A percentile compares a stretch with the other conserved stretches of the same genome.
Evolutionary conservation across 352 stramenopile genomes (phyloP).

Genomic region (Phytopythium boreale): DNA sequence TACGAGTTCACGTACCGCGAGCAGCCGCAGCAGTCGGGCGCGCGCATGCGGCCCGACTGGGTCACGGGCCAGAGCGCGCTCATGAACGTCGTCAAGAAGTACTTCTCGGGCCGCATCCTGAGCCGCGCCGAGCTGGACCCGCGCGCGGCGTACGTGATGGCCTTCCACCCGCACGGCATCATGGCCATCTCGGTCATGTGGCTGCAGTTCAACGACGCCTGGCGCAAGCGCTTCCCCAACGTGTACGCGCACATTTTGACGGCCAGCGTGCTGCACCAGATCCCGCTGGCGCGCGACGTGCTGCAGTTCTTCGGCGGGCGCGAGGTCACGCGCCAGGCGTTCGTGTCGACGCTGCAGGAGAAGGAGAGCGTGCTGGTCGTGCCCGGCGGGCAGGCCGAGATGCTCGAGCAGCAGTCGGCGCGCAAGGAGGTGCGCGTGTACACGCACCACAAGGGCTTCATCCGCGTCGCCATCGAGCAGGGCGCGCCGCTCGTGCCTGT

Average conservation of each 20-base stretch:
- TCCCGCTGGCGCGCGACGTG: slow-evolving; percentile 69
- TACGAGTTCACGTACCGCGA: slow-evolving; percentile 70
- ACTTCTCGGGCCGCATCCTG: slow-evolving; percentile 70
- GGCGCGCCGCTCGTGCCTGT: slow-evolving; percentile 69
- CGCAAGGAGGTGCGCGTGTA: slow-evolving; percentile 67
- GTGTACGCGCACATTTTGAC: slow-evolving; percentile 68
- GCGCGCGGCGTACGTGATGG: slow-evolving; percentile 62
- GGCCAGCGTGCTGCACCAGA: slow-evolving; percentile 78
- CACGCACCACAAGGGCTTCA: slow-evolving; percentile 77
- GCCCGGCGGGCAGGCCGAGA: slow-evolving; percentile 77
- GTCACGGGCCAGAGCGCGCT: slow-evolving; percentile 36
- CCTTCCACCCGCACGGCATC: slow-evolving; percentile 81
- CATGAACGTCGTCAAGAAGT: slow-evolving; percentile 54
- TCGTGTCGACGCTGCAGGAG: slow-evolving; percentile 40
- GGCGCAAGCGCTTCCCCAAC: slow-evolving; percentile 60
- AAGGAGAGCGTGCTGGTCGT: slow-evolving; percentile 74
- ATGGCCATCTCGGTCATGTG: slow-evolving; percentile 73
- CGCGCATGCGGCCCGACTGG: slow-evolving; percentile 44
- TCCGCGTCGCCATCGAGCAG: slow-evolving; percentile 76
- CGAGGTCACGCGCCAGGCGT: slow-evolving; percentile 69
- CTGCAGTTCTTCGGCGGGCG: slow-evolving; percentile 73
- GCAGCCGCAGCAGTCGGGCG: slow-evolving; percentile 58
- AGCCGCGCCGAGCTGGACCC: slow-evolving; percentile 51
- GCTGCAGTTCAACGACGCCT: slow-evolving; percentile 74
- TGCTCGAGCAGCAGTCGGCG: slow-evolving; percentile 66